Percentiles rank a stretch among this genome's conserved stretches.
Evolutionary conservation across 2,329 filamentous ascomycete genomes (phyloP).

Genomic region (Verticillium albo-atrum): DNA sequence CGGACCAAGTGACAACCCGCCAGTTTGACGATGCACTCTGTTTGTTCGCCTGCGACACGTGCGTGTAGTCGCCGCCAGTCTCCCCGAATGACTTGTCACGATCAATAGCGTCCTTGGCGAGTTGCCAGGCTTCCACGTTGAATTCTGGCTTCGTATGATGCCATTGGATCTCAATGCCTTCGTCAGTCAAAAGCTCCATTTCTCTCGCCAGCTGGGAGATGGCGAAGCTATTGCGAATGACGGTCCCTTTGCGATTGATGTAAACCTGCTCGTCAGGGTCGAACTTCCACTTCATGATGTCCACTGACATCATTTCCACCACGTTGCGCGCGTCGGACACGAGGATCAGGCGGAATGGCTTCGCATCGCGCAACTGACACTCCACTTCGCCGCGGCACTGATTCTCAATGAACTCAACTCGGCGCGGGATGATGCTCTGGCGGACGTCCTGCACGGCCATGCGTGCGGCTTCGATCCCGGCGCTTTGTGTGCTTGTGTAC

Average conservation of each 20-base stretch:
- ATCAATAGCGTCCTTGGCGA: background rate
- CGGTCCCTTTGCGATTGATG: background rate
- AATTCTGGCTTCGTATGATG: background rate
- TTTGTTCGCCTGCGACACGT: background rate
- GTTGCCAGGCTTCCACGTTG: background rate
- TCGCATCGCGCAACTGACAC: background rate
- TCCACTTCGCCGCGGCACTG: too few relatives aligned
- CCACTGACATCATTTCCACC: background rate
- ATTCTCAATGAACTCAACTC: background rate
- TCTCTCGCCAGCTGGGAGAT: background rate
- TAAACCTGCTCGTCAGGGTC: background rate
- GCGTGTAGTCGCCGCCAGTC: too few relatives aligned
- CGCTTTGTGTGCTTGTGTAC: background rate
- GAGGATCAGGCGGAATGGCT: background rate
- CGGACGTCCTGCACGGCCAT: background rate
- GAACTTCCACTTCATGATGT: background rate
- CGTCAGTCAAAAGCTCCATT: background rate
- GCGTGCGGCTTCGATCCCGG: background rate
- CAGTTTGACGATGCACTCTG: background rate
- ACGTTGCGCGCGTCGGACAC: background rate
- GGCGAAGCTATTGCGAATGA: background rate
- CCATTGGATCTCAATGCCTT: background rate
- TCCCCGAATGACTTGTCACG: background rate
- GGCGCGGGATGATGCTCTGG: background rate
- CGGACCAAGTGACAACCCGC: background rate